Base-by-base conservation (phyloP, 108 stramenopile genomes). In the Skeletonema marinoi region DNA sequence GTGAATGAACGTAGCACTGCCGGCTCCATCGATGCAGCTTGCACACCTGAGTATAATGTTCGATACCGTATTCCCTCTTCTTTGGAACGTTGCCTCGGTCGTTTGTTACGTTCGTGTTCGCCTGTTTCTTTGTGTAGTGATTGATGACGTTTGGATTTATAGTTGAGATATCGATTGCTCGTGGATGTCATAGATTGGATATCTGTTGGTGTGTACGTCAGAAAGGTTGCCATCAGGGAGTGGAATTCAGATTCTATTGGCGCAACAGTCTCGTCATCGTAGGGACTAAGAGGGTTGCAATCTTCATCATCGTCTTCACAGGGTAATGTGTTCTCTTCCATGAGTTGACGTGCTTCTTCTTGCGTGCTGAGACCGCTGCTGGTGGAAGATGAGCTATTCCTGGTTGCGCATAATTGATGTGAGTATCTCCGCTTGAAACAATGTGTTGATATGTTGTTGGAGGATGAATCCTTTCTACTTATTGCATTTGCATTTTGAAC, bases 1-100 rank as follows among this genome's bases (percentile, higher is more conserved):
- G 89, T 82, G 78, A 95, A 95, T 3, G 94, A 88, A 44, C 88
- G 84, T 33, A 88, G 81, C 14, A 95, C 90, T 8, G 78, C 78
- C 0, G 85, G 88, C 74, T 90, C 90, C 50, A 78, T 44, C 32
- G 90, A 83, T 32, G 87, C 89, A 4, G 89, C 86, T 39, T 75
- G 73, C 12, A 92, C 87, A 35, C 94, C 94, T 54, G 88, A 82
- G 68, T 71, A 89, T 12, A 95, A 66, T 6, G 75, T 71, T 35
- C 94, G 38, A 32, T 86, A 80, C 3, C 89, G 81, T 38, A 82
- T 77, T 4, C 75, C 81, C 16, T 46, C 67, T 56, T 77, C 81
- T 62, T 71, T 76, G 17, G 81, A 60, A 38, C 75, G 69, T 17
- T 58, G 48, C 3, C 60, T 62, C 16, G 56, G 65, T 25, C 64